Evolutionary conservation across 225 moss, liverwort and hornwort genomes (phyloP).

Genomic region (Pseudoscleropodium purum): DNA sequence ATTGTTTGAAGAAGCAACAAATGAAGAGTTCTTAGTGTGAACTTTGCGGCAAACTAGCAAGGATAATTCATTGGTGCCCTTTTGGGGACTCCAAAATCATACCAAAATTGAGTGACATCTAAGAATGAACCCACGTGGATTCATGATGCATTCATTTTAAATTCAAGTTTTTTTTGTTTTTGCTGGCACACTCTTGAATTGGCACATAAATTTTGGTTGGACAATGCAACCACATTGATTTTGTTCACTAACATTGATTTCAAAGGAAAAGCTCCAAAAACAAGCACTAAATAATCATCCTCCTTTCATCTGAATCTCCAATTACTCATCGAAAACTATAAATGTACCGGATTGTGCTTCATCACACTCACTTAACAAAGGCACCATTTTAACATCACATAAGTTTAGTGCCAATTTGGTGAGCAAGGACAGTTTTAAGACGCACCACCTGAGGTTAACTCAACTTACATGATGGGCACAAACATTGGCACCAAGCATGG

Average conservation of each 20-base stretch:
- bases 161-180: neutral
- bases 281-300: neutral
- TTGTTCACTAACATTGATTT: neutral
- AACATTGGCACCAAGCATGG: neutral
- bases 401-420: neutral
- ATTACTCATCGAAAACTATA: neutral
- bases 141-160: neutral
- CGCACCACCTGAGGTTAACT: neutral
- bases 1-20: too few species aligned
- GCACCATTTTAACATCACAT: neutral
- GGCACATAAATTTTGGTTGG: neutral
- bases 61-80: neutral
- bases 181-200: neutral
- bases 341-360: neutral
- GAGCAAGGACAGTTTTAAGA: neutral
- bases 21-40: too few species aligned
- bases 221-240: neutral
- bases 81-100: neutral
- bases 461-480: neutral
- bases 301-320: rapidly evolving
- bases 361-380: neutral
- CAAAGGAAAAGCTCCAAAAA: neutral
- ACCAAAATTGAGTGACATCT: neutral
- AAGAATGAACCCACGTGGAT: neutral
- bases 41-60: rapidly evolving